Base-by-base conservation (phyloP, 2,329 filamentous ascomycete species). In the Colletotrichum falcatum region DNA sequence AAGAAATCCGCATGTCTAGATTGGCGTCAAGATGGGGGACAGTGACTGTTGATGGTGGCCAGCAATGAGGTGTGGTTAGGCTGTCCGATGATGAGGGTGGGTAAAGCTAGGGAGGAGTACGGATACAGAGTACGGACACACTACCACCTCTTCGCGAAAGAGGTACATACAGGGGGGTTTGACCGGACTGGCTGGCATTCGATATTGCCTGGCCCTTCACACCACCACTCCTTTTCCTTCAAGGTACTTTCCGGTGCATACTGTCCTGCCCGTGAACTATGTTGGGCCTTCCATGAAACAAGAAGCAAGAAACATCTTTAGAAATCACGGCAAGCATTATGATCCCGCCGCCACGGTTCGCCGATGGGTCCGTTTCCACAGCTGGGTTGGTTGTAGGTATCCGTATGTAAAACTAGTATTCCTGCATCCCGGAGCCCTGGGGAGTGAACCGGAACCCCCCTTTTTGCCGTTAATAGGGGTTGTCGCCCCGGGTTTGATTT, bases 311-410 rank as follows among this genome's bases (percentile, higher is more conserved):
- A 23, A 53, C 39, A 44, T 28, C 42, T 58, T 16, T 20, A 30
- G 42, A 37, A 37, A 23, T 46, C 23, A 23, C 39, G 61, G 14
- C n/a, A 53, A 44, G 61, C 23, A 28, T 33, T 30, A 5, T 46
- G 33, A 51, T 65, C 46, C 66, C 54, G 66, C 61, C 61, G 54
- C 54, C 37, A 65, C 37, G 61, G 66, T 66, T 61, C 66, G 16
- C n/a, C 18, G 49, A 61, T 61, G 66, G 56, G 49, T 30, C 56
- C 39, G 66, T 66, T 66, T 66, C 66, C 66, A 70, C 66, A 46
- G 39, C 39, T 42, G 37, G 39, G 35, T 30, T 51, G 46, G 44
- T 12, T 46, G 9, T 46, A n/a, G 6, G n/a, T 3, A 12, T n/a
- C n/a, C n/a, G 11, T 11, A 12, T 39, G 11, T 16, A 39, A 5